Evolutionary conservation across 441 rosid genomes (phyloP).

Genomic region (Mallotus japonicus): DNA sequence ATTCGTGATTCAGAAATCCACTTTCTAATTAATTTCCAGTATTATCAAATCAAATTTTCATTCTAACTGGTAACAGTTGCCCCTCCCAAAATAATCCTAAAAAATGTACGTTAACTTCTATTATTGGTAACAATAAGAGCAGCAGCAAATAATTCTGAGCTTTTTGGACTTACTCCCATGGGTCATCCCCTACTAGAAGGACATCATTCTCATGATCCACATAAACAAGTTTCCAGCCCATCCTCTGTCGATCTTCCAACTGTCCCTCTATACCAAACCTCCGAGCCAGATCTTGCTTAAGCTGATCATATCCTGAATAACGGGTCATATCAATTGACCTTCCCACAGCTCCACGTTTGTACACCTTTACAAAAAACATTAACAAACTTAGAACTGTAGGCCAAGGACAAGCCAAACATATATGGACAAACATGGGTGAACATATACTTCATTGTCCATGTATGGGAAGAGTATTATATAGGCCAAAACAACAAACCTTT

Average conservation of each 20-base stretch:
- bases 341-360: constrained; percentile 83
- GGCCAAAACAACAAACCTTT: constrained; percentile 42
- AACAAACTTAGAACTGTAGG: constrained; percentile 18
- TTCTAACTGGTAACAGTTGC: neutral
- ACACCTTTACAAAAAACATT: constrained; percentile 42
- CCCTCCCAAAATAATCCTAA: neutral
- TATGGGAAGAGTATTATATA: neutral
- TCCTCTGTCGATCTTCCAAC: constrained; percentile 58
- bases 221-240: constrained; percentile 92
- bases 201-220: constrained; percentile 96
- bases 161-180: constrained; percentile 86
- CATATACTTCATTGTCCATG: neutral
- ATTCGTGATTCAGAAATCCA: neutral
- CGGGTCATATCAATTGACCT: constrained; percentile 70
- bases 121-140: neutral
- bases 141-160: neutral
- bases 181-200: constrained; percentile 97
- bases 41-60: constrained; percentile 1
- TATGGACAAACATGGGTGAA: neutral
- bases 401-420: neutral
- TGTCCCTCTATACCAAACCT: constrained; percentile 84
- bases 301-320: constrained; percentile 67
- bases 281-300: constrained; percentile 68
- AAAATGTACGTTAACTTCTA: neutral
- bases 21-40: neutral